Evolutionary conservation across 2,329 filamentous ascomycete genomes (phyloP), one percentile per base, ranked within the genome.

Genomic region (Aspergillus spinulosporus): DNA sequence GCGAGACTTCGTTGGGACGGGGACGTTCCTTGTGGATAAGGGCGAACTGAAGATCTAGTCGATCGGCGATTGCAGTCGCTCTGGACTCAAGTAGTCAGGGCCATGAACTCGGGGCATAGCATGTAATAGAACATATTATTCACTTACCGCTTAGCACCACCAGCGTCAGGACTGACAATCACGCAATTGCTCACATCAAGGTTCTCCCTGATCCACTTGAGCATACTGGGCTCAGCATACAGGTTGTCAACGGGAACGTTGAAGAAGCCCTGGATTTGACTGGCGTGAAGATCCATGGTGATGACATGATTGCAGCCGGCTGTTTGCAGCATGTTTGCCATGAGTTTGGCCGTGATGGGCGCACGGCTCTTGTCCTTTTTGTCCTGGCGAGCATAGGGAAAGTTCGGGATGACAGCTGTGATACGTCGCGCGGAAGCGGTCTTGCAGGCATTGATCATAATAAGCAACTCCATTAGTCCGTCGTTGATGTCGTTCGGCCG

Each of bases 401-500:
- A 97, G 77, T 96, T 97, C 64, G 93, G 93, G 51, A 97, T 89
- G 62, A 97, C 90, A 62, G 92, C 93, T 26, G 93, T 97, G 77
- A 97, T 96, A 62, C 93, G 89, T 63, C 92, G 87, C 9, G 93
- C 93, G 36, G 87, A 89, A 42, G 88, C 88, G 26, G 87, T 90
- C 73, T 90, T 88, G 82, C 93, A 97, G 62, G 93, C 93, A 72
- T 96, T 95, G 76, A 97, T 95, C 87, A 97, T 96, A 77, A 97
- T 97, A 64, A 97, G 84, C 37, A 97, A 84, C 77, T 99, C 93
- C 93, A 99, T 97, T 58, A 99, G 84, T 49, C 92, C 92, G 74
- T 97, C 93, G 77, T 99, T 99, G 79, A 97, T 95, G 72, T 97
- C 92, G 72, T 93, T 92, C 1, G 93, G 93, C 40, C 90, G 88